A percentile compares a stretch with the other conserved stretches of the same genome.
Conservation (phyloP, 2,329 filamentous ascomycete species). For the Cryphonectria radicalis region DNA sequence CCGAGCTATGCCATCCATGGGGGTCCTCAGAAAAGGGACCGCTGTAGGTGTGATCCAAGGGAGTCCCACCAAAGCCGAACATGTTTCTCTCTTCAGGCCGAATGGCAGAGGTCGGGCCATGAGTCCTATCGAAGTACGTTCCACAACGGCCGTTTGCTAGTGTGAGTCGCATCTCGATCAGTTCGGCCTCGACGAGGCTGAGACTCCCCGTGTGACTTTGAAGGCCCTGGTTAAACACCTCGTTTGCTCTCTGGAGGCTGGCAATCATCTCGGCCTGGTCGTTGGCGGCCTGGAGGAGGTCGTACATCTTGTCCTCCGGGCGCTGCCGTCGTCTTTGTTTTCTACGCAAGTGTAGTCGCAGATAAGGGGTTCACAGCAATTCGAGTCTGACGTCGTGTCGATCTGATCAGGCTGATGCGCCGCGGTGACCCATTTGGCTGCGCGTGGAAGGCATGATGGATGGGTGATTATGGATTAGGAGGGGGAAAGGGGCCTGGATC, state of each 20-base stretch:
- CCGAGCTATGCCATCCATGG: background rate
- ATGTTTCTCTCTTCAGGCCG: background rate
- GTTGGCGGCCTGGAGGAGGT: slow-evolving; percentile 1
- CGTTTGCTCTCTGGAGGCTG: slow-evolving; percentile 19
- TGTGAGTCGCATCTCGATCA: background rate
- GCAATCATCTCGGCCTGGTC: slow-evolving; percentile 14
- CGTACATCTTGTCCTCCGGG: background rate
- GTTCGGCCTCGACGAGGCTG: slow-evolving; percentile 6
- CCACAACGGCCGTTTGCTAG: background rate
- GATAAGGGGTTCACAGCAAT: background rate
- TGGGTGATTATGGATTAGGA: background rate
- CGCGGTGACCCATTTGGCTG: background rate
- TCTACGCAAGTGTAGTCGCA: background rate
- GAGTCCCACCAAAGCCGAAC: background rate
- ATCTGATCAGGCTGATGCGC: background rate
- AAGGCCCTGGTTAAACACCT: slow-evolving; percentile 29
- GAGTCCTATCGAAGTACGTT: no score
- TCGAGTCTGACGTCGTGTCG: background rate
- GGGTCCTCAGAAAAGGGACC: background rate
- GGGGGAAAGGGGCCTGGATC: background rate
- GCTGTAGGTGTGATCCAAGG: background rate
- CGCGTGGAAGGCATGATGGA: background rate
- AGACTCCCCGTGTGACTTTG: background rate
- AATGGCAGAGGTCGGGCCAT: slow-evolving; percentile 8
- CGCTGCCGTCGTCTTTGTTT: background rate